Evolutionary conservation across 768 basidiomycete genomes (phyloP).

Genomic region (Dendrothele bispora): DNA sequence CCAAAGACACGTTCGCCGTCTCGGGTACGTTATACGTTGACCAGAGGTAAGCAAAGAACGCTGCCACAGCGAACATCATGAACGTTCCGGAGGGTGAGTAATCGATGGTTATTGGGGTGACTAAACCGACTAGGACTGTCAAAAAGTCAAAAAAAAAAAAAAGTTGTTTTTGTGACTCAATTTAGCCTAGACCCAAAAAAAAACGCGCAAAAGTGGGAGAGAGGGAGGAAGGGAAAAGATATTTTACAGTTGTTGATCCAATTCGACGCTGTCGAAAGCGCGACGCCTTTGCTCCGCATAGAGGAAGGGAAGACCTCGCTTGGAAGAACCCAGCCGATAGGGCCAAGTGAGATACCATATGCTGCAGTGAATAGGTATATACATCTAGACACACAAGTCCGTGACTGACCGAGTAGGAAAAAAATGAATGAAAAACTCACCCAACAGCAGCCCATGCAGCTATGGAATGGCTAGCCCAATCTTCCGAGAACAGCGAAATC

Average conservation of each 20-base stretch:
- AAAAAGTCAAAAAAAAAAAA: too few relatives aligned
- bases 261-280: constrained; percentile 84
- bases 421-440: constrained; percentile 36
- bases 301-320: constrained; percentile 82
- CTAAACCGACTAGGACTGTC: constrained; percentile 73
- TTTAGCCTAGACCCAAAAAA: too few relatives aligned
- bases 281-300: constrained; percentile 78
- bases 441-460: constrained; percentile 72
- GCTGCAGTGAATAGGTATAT: constrained; percentile 77
- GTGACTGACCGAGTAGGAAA: background rate
- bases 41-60: constrained; percentile 71
- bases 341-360: constrained; percentile 77
- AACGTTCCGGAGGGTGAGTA: constrained; percentile 67
- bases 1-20: constrained; percentile 73
- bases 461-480: constrained; percentile 57
- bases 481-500: constrained; percentile 48
- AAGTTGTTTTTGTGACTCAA: too few relatives aligned
- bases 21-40: constrained; percentile 69
- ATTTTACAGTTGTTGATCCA: constrained; percentile 79
- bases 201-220: too few relatives aligned
- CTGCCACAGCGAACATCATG: constrained; percentile 61
- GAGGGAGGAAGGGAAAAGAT: background rate
- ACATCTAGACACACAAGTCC: constrained; percentile 34
- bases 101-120: constrained; percentile 68
- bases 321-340: constrained; percentile 82